Percentiles rank a stretch among this genome's conserved stretches.
These are phyloP conservation scores for Dichomitus squalens DNA, from an alignment of 1,284 basidiomycete species.

Conservation along the genomic window DNA sequence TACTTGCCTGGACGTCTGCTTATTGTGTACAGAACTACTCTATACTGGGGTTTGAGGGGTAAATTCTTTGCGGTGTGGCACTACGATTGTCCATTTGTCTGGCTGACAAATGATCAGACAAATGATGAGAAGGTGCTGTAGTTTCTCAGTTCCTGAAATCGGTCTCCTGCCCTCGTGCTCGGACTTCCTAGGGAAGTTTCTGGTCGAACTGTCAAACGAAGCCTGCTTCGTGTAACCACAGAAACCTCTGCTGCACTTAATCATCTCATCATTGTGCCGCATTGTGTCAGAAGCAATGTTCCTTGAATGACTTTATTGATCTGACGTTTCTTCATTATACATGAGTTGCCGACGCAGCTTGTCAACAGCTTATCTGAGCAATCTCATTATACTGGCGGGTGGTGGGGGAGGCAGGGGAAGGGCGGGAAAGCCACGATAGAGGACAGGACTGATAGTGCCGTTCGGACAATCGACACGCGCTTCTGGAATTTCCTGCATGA, in stretches of 20 bases:
- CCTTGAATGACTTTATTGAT: slow-evolving; percentile 16
- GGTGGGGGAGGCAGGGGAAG: no score
- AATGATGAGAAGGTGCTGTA: slow-evolving; percentile 13
- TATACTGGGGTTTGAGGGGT: slow-evolving; percentile 4
- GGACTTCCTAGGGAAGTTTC: slow-evolving; percentile 17
- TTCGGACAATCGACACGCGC: no score
- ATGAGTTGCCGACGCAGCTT: slow-evolving; percentile 15
- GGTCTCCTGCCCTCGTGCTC: not conserved
- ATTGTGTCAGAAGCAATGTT: not conserved
- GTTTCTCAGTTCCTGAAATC: slow-evolving; percentile 12
- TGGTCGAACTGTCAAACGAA: slow-evolving; percentile 5
- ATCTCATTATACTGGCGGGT: not conserved
- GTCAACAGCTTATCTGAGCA: not conserved
- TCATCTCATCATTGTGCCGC: slow-evolving; percentile 9
- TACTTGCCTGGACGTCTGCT: slow-evolving; percentile 8
- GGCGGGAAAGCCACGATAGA: no score
- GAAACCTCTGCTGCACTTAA: slow-evolving; percentile 16
- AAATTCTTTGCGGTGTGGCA: not conserved
- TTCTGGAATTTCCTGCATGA: no score
- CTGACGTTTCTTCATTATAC: not conserved
- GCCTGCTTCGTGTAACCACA: slow-evolving; percentile 23
- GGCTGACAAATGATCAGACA: slow-evolving; percentile 2
- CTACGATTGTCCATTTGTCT: slow-evolving; percentile 7
- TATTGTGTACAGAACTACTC: slow-evolving; percentile 16
- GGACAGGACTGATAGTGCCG: no score